Evolutionary conservation across 495 filamentous ascomycete species (phyloP).

Genomic region (Penicillium tannophilum): DNA sequence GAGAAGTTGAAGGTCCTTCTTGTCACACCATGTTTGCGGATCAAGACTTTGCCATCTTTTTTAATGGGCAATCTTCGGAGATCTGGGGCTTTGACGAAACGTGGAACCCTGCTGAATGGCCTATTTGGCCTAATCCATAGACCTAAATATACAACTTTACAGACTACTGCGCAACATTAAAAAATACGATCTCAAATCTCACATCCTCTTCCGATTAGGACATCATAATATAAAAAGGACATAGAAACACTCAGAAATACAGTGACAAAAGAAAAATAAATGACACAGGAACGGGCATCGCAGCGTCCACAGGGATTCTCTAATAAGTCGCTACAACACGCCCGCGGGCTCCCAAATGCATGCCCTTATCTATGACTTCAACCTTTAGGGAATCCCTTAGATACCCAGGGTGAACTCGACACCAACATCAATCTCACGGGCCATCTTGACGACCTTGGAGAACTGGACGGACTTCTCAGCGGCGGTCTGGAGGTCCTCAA

Average conservation of each 20-base stretch:
- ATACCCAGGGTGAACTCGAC: slow-evolving; percentile 97
- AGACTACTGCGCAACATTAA: background rate
- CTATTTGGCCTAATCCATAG: background rate
- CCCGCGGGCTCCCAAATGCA: slow-evolving; percentile 22
- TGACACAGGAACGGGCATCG: slow-evolving; percentile 34
- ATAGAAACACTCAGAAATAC: slow-evolving; percentile 39
- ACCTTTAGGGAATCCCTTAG: slow-evolving; percentile 44
- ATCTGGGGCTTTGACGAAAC: slow-evolving; percentile 17
- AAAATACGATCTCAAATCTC: slow-evolving; percentile 12
- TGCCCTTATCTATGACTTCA: slow-evolving; percentile 17
- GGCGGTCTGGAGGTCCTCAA: slow-evolving; percentile 95
- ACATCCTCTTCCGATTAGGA: slow-evolving; percentile 32
- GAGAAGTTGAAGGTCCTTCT: background rate
- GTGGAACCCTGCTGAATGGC: background rate
- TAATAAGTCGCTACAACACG: slow-evolving; percentile 10
- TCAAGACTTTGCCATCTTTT: slow-evolving; percentile 7
- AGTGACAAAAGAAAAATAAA: slow-evolving; percentile 42
- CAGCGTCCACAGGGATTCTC: slow-evolving; percentile 9
- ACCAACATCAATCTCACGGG: slow-evolving; percentile 95
- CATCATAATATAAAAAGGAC: slow-evolving; percentile 31
- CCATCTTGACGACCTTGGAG: slow-evolving; percentile 98
- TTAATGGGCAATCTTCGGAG: background rate
- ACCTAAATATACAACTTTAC: background rate
- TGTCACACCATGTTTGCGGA: slow-evolving; percentile 6
- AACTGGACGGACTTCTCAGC: slow-evolving; percentile 99